Conservation (phyloP, 345 rosid species). For the Dipteronia sinensis region DNA sequence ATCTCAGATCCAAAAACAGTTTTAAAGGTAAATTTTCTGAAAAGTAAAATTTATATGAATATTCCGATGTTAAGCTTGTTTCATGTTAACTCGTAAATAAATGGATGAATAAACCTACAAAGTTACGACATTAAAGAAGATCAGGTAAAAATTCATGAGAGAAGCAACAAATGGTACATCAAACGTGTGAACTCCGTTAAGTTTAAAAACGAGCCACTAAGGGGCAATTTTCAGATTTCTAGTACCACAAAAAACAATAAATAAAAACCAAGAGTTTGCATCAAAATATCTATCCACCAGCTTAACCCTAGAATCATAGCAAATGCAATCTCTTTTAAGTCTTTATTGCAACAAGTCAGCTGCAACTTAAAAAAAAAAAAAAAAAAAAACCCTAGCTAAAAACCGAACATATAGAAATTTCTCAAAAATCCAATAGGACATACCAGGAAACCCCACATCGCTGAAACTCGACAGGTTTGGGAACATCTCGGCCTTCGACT, state of each 20-base stretch:
- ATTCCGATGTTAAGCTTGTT: background rate
- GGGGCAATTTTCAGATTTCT: background rate
- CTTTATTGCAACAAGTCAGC: background rate
- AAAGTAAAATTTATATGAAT: background rate
- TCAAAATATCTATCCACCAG: background rate
- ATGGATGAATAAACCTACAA: background rate
- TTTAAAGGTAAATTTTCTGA: background rate
- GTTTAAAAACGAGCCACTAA: background rate
- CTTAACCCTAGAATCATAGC: background rate
- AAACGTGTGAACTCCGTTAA: too few species aligned
- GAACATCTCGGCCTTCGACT: constrained; percentile 92
- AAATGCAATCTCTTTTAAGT: background rate
- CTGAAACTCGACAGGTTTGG: constrained; percentile 86
- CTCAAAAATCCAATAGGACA: too few species aligned
- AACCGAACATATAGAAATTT: too few species aligned
- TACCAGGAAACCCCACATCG: too few species aligned
- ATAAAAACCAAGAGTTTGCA: background rate
- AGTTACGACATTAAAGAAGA: background rate
- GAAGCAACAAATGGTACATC: background rate
- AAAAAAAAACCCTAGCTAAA: too few species aligned
- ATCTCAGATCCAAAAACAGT: background rate
- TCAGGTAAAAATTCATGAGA: background rate
- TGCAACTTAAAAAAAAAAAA: background rate
- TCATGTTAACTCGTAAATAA: background rate
- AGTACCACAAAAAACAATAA: background rate